Base-by-base conservation (phyloP, 75 land plant genomes). In the Sequoia sempervirens region DNA sequence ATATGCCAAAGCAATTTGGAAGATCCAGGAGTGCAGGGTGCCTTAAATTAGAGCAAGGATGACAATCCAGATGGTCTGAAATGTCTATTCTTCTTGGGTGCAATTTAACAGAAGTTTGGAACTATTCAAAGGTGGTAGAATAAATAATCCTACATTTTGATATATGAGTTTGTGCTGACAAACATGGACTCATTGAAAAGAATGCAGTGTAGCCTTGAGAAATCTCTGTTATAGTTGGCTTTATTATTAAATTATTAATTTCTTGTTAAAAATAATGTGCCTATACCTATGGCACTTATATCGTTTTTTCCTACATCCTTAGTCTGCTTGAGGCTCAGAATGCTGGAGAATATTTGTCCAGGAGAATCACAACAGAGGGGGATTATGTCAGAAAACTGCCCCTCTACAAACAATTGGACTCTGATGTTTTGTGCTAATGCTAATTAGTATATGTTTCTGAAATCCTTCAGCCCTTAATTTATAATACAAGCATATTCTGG, bases 1-100 rank as follows among this genome's bases (percentile, higher is more conserved):
- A 84, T 97, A 97, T 83, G 99, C 98, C 45, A 93, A 90, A 72
- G 98, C 93, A 64, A 96, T 97, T 18, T 97, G 99, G 99, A 87
- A 89, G 61, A 93, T 97, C 7, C 72, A 92, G 80, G 88, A 91
- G 68, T 92, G 92, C 87, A 91, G 68, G 54, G 91, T 91, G 5
- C 93, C 97, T 70, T 91, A 81, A 87, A 68, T 85, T 83, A 15
- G 86, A 88, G 54, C 30, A 41, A 45, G 50, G 45, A 45, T 26
- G 26, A 78, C 7, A 45, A 18, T n/a, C 80, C 32, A 43, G 30
- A 37, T 78, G 13, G 80, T 45, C 52, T 12, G 26, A 78, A 78
- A 40, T 43, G 80, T n/a, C 28, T n/a, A 26, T 10, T 2, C 28
- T 78, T 26, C 79, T 76, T 76, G 32, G n/a, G 32, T 70, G 36